phyloP scores from a whole-genome alignment of 768 basidiomycete genomes.

The Hygrocybe punicea region DNA sequence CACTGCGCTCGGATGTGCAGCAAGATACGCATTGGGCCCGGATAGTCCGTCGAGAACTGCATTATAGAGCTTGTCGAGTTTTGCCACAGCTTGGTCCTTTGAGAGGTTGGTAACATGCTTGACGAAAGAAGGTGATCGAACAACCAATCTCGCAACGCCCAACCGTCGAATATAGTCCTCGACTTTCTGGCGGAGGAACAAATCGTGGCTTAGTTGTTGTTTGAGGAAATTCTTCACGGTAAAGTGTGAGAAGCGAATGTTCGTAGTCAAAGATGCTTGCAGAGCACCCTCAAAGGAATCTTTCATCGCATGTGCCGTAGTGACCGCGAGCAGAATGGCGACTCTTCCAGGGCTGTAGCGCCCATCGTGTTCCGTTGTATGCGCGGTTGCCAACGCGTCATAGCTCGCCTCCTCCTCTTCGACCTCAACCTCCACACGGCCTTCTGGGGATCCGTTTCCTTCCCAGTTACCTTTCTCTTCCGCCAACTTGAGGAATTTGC shows the following conservation, averaged over 20 bases:
- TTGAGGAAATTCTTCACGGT: slow-evolving; percentile 41
- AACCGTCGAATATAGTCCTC: slow-evolving; percentile 46
- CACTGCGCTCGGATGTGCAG: slow-evolving; percentile 38
- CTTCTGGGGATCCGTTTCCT: slow-evolving; percentile 14
- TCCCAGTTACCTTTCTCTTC: slow-evolving; percentile 21
- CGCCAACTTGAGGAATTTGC: slow-evolving; percentile 31
- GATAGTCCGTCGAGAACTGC: slow-evolving; percentile 49
- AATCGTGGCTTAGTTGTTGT: slow-evolving; percentile 33
- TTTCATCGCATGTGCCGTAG: slow-evolving; percentile 59
- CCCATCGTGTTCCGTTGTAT: slow-evolving; percentile 12
- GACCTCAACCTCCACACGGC: background rate
- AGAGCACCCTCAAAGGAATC: slow-evolving; percentile 59
- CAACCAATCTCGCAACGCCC: slow-evolving; percentile 49
- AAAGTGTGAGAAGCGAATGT: slow-evolving; percentile 34
- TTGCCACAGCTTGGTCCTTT: slow-evolving; percentile 24
- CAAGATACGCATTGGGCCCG: slow-evolving; percentile 53
- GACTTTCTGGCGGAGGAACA: slow-evolving; percentile 41
- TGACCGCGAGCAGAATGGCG: slow-evolving; percentile 47
- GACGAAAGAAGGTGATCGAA: slow-evolving; percentile 47
- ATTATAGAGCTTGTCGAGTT: slow-evolving; percentile 49
- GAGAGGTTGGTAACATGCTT: slow-evolving; percentile 50
- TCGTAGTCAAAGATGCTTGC: slow-evolving; percentile 38
- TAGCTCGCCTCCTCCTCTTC: slow-evolving; percentile 15
- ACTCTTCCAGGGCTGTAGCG: slow-evolving; percentile 31
- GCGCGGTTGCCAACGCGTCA: slow-evolving; percentile 24